Evolutionary conservation across 2,329 filamentous ascomycete species (phyloP).

Genomic region (Alternaria hordeiaustralica): DNA sequence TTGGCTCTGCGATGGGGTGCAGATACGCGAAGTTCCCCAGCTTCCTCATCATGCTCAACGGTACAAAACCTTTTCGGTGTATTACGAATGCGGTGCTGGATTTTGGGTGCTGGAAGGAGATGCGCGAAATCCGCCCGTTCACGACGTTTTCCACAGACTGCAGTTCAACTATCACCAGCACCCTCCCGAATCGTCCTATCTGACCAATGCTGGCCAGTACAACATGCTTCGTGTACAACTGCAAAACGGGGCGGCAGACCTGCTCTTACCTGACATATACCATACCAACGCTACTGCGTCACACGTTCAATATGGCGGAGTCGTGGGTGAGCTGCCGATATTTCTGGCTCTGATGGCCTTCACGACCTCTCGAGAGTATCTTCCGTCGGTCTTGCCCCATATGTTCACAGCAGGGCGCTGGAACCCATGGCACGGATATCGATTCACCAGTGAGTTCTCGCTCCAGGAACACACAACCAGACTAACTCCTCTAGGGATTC

Average conservation of each 20-base stretch:
- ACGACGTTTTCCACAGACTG: constrained; percentile 26
- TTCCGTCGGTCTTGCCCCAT: constrained; percentile 18
- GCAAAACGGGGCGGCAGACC: constrained; percentile 22
- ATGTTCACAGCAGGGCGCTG: constrained; percentile 21
- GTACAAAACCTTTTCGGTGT: constrained; percentile 28
- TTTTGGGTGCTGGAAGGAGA: constrained; percentile 28
- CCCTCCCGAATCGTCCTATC: constrained; percentile 22
- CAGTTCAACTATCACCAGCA: constrained; percentile 26
- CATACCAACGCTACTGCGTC: not conserved
- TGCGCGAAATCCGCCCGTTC: constrained; percentile 13
- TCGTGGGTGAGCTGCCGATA: constrained; percentile 43
- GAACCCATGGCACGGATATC: constrained; percentile 19
- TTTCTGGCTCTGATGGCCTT: constrained; percentile 42
- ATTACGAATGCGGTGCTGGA: constrained; percentile 26
- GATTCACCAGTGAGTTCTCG: constrained; percentile 18
- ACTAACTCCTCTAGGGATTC: constrained; percentile 17
- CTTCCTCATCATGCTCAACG: not conserved
- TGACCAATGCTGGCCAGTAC: constrained; percentile 26
- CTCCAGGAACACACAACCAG: not conserved
- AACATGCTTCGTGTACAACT: constrained; percentile 17
- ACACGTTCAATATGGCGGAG: not conserved
- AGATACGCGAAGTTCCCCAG: constrained; percentile 6
- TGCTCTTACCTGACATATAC: constrained; percentile 37
- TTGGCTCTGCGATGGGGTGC: constrained; percentile 23
- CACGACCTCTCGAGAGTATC: constrained; percentile 15